These are phyloP conservation scores for Sisymbrium irio DNA, from an alignment of 345 rosid species.

Conservation along the genomic window DNA sequence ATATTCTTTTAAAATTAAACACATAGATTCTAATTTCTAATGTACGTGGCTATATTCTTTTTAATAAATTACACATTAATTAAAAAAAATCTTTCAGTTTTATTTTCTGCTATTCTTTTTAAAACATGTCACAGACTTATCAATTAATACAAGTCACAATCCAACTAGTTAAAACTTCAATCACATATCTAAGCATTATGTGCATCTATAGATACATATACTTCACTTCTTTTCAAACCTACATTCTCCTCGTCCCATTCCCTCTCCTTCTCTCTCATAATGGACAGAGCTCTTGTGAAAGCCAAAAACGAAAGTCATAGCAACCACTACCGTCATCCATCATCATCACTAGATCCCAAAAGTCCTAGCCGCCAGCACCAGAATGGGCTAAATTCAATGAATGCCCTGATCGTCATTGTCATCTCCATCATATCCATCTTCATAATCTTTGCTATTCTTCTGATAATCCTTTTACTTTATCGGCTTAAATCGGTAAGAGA, in stretches of 20 bases:
- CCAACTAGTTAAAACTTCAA: background rate
- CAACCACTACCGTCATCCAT: slow-evolving; percentile 22
- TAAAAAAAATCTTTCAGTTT: no score
- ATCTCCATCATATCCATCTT: slow-evolving; percentile 41
- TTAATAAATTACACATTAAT: no score
- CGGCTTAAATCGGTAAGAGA: slow-evolving; percentile 46
- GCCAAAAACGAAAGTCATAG: slow-evolving; percentile 27
- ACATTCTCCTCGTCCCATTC: background rate
- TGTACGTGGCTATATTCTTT: no score
- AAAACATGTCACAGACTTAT: background rate
- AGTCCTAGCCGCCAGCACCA: slow-evolving; percentile 6
- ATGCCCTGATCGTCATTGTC: slow-evolving; percentile 44
- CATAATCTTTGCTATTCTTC: slow-evolving; percentile 39
- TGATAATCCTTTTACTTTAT: slow-evolving; percentile 47
- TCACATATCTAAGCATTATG: background rate
- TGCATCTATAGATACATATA: background rate
- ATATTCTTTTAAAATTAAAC: no score
- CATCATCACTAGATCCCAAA: slow-evolving; percentile 25
- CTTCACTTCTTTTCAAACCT: slow-evolving; percentile 2
- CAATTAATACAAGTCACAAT: background rate
- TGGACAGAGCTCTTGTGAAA: slow-evolving; percentile 16
- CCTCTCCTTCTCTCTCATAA: background rate
- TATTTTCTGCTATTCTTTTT: no score
- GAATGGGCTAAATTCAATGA: slow-evolving; percentile 42
- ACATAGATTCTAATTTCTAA: no score